Evolutionary conservation across 2,329 filamentous ascomycete species (phyloP).

Genomic region (Phaeosphaeriaceae sp.): DNA sequence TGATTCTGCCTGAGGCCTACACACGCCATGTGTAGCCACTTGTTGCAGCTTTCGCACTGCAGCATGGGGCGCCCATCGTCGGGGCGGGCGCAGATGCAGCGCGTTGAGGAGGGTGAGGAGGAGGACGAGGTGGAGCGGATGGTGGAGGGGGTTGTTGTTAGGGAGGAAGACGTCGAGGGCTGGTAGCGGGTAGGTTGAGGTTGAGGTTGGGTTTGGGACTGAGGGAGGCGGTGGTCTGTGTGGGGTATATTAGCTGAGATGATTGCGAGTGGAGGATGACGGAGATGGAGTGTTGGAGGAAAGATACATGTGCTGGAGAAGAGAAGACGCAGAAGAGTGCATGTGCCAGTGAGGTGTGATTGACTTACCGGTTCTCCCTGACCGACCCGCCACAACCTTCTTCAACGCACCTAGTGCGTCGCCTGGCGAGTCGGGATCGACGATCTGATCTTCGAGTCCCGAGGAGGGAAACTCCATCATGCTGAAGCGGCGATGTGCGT

Average conservation of each 20-base stretch:
- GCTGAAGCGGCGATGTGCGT: slow-evolving; percentile 38
- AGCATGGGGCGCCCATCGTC: slow-evolving; percentile 65
- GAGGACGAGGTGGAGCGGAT: slow-evolving; percentile 60
- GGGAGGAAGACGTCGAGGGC: slow-evolving; percentile 52
- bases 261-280: too few relatives aligned
- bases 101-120: slow-evolving; percentile 53
- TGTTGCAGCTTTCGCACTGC: slow-evolving; percentile 69
- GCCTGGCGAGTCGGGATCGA: slow-evolving; percentile 41
- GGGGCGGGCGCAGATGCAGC: slow-evolving; percentile 64
- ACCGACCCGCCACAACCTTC: slow-evolving; percentile 48
- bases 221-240: slow-evolving; percentile 33
- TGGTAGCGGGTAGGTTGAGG: slow-evolving; percentile 23
- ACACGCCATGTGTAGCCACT: slow-evolving; percentile 67
- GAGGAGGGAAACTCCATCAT: slow-evolving; percentile 42
- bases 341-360: slow-evolving; percentile 23
- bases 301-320: too few relatives aligned
- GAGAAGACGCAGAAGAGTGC: slow-evolving; percentile 4
- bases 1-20: slow-evolving; percentile 60
- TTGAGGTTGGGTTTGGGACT: not conserved
- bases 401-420: slow-evolving; percentile 51
- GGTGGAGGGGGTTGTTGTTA: slow-evolving; percentile 60
- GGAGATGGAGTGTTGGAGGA: too few relatives aligned
- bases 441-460: slow-evolving; percentile 22
- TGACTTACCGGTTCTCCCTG: slow-evolving; percentile 43
- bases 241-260: too few relatives aligned